Evolutionary conservation across 2,329 filamentous ascomycete species (phyloP).

Genomic region (Verticillium klebahnii): DNA sequence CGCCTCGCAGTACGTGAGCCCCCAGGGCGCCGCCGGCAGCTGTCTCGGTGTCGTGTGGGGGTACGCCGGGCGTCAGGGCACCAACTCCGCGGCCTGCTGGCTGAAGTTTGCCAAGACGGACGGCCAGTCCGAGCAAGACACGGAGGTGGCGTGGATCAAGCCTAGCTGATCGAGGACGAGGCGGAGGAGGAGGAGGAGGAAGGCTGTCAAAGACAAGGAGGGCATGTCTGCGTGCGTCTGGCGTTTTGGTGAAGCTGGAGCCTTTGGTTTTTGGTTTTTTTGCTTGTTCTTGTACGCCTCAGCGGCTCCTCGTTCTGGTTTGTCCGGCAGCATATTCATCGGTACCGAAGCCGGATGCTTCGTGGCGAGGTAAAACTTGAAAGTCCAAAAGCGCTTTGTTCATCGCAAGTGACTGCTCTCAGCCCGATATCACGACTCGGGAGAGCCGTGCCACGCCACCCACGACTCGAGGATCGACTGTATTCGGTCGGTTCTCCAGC

Average conservation of each 20-base stretch:
- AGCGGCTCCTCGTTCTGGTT: background rate
- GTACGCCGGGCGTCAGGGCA: constrained; percentile 14
- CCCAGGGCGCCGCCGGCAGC: constrained; percentile 9
- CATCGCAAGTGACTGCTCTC: background rate
- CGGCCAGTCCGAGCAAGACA: background rate
- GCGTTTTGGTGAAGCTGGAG: background rate
- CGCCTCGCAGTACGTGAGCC: constrained; percentile 14
- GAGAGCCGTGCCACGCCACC: background rate
- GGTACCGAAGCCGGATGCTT: background rate
- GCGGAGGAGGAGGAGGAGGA: too few relatives aligned
- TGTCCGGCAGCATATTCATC: background rate
- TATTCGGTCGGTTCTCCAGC: background rate
- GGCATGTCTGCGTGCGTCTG: background rate
- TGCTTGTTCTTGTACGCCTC: background rate
- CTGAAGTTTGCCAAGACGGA: constrained; percentile 13
- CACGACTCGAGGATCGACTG: background rate
- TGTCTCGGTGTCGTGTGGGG: constrained; percentile 17
- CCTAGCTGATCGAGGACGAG: background rate
- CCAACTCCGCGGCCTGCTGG: constrained; percentile 14
- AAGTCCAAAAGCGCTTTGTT: background rate
- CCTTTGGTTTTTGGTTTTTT: background rate
- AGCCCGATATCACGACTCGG: background rate
- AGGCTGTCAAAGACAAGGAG: background rate
- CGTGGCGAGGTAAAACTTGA: background rate
- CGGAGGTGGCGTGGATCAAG: constrained; percentile 6